These are phyloP conservation scores for Globisporangium camurandrum DNA, from an alignment of 352 stramenopile species.

Conservation along the genomic window DNA sequence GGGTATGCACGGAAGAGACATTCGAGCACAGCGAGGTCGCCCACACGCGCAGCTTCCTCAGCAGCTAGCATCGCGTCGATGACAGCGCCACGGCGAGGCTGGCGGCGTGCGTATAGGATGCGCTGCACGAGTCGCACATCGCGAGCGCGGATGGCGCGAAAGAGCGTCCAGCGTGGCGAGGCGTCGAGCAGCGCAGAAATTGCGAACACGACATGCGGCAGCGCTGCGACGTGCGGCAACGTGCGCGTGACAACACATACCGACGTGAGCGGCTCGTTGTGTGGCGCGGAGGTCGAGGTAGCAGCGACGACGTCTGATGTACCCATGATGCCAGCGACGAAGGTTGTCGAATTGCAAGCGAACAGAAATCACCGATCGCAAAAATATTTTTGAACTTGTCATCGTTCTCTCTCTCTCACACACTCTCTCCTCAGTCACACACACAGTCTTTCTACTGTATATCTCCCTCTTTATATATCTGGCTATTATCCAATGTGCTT, in stretches of 20 bases:
- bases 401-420: too few species aligned
- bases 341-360: too few species aligned
- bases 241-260: conserved; percentile 13
- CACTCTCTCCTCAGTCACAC: too few species aligned
- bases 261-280: too few species aligned
- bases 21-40: conserved; percentile 5
- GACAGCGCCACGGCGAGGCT: background rate
- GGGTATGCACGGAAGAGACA: conserved; percentile 2
- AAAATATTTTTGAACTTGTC: too few species aligned
- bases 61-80: conserved; percentile 8
- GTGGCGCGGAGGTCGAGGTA: too few species aligned
- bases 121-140: conserved; percentile 9
- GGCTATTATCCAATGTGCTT: too few species aligned
- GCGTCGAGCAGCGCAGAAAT: conserved; percentile 19
- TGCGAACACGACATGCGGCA: conserved; percentile 20
- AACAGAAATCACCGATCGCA: too few species aligned
- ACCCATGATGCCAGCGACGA: too few species aligned
- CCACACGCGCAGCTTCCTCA: conserved; percentile 2
- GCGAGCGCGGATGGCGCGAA: conserved; percentile 2
- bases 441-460: too few species aligned
- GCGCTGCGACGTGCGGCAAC: conserved; percentile 14
- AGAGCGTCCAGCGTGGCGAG: conserved; percentile 16
- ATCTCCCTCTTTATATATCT: too few species aligned
- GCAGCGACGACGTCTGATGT: too few species aligned
- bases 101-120: background rate